A percentile compares a stretch with the other conserved stretches of the same genome.
These are phyloP conservation scores for Penicillium longicatenatum DNA, from an alignment of 495 filamentous ascomycete species.

Conservation along the genomic window DNA sequence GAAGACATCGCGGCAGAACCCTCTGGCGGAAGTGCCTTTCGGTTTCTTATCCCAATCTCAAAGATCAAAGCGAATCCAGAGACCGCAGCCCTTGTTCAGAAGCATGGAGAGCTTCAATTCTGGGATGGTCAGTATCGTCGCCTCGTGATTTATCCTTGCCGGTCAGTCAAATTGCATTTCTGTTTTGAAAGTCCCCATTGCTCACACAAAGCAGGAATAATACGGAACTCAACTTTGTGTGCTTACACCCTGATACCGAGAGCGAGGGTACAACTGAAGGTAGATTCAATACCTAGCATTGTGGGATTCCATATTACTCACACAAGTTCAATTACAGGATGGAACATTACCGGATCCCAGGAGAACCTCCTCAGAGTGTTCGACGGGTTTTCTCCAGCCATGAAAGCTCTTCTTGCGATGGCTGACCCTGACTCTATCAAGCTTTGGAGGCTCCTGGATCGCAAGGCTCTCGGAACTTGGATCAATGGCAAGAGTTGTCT, in stretches of 20 bases:
- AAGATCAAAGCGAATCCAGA: conserved; percentile 46
- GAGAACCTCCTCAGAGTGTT: no score
- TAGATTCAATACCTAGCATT: no score
- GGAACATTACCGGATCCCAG: no score
- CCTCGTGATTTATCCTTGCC: conserved; percentile 63
- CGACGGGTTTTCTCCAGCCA: no score
- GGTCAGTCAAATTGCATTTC: no score
- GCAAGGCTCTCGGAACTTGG: conserved; percentile 56
- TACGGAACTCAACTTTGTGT: conserved; percentile 60
- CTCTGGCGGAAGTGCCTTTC: conserved; percentile 61
- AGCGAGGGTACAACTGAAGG: no score
- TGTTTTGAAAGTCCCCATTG: no score
- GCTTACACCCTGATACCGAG: conserved; percentile 56
- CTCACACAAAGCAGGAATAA: conserved; percentile 54
- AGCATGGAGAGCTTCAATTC: conserved; percentile 46
- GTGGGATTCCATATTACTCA: no score
- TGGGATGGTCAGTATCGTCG: conserved; percentile 53
- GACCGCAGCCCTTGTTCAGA: conserved; percentile 39
- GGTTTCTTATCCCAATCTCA: conserved; percentile 55
- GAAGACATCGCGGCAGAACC: no score
- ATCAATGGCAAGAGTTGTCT: conserved; percentile 49
- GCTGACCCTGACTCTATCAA: conserved; percentile 51
- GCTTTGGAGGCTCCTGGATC: conserved; percentile 62
- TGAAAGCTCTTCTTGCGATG: conserved; percentile 51
- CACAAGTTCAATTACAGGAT: no score